Evolutionary conservation across 1,139 yeast genomes (phyloP).

Genomic region (Yamadazyma dendronema): DNA sequence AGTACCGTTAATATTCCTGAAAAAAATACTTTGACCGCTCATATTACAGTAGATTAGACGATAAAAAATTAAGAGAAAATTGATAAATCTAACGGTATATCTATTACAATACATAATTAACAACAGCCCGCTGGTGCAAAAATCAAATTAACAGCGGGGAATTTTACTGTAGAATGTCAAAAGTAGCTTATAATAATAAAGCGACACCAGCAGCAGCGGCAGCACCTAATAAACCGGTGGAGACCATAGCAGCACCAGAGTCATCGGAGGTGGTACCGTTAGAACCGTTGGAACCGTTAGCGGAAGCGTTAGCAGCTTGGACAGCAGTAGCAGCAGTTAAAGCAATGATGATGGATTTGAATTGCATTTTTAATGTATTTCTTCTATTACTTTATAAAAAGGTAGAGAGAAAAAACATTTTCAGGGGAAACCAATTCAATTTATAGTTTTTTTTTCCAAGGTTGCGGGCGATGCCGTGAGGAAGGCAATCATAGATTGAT

Average conservation of each 20-base stretch:
- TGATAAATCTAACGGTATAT: constrained; percentile 1
- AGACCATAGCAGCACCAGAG: constrained; percentile 25
- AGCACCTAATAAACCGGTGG: constrained; percentile 26
- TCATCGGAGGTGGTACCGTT: constrained; percentile 22
- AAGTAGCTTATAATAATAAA: constrained; percentile 31
- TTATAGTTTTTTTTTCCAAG: constrained; percentile 11
- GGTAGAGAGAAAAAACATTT: constrained; percentile 6
- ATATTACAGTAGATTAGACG: too few species aligned
- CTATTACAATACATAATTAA: constrained; percentile 6
- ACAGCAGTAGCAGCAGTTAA: constrained; percentile 43
- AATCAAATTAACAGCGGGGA: constrained; percentile 4
- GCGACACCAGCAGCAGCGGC: constrained; percentile 44
- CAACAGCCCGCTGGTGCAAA: constrained; percentile 8
- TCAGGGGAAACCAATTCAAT: constrained; percentile 9
- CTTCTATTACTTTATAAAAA: constrained; percentile 3
- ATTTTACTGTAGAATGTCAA: not conserved
- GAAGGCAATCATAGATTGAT: not conserved
- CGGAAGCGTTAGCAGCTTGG: constrained; percentile 36
- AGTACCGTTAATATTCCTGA: too few species aligned
- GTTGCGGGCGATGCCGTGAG: not conserved
- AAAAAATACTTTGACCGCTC: too few species aligned
- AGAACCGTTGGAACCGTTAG: constrained; percentile 31
- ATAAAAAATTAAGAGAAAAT: too few species aligned
- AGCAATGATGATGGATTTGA: constrained; percentile 41
- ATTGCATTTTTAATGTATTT: constrained; percentile 31